Conservation (phyloP, 208 protist genomes). For the Crithidia bombi region DNA sequence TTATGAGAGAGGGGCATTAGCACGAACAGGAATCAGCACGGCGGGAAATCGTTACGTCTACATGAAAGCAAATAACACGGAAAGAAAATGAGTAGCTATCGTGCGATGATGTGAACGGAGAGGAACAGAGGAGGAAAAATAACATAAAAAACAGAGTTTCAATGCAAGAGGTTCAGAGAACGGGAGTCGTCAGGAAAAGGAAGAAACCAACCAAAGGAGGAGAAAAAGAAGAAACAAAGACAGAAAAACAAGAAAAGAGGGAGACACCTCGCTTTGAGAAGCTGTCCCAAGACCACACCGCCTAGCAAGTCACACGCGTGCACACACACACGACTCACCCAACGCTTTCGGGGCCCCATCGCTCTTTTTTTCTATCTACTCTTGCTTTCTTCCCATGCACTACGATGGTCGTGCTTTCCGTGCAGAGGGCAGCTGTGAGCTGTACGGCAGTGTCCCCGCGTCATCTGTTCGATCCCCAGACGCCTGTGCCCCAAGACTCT, state of each 20-base stretch:
- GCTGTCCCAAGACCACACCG: no score
- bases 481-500: not conserved
- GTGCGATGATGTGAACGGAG: no score
- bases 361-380: not conserved
- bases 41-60: no score
- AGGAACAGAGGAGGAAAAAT: no score
- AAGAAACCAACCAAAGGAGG: not conserved
- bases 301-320: not conserved
- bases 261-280: no score
- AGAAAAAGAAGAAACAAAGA: not conserved
- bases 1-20: no score
- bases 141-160: no score
- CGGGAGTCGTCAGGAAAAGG: not conserved
- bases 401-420: not conserved
- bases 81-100: no score
- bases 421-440: not conserved
- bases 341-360: not conserved
- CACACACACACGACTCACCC: not conserved
- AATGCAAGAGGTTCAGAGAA: no score
- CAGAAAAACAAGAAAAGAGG: constrained; percentile 12
- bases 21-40: no score
- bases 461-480: constrained; percentile 14
- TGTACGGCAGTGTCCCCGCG: constrained; percentile 13
- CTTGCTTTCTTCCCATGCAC: not conserved
- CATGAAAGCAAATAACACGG: no score